Conservation (phyloP, 257 asterid species). For the Jacaranda copaia region DNA sequence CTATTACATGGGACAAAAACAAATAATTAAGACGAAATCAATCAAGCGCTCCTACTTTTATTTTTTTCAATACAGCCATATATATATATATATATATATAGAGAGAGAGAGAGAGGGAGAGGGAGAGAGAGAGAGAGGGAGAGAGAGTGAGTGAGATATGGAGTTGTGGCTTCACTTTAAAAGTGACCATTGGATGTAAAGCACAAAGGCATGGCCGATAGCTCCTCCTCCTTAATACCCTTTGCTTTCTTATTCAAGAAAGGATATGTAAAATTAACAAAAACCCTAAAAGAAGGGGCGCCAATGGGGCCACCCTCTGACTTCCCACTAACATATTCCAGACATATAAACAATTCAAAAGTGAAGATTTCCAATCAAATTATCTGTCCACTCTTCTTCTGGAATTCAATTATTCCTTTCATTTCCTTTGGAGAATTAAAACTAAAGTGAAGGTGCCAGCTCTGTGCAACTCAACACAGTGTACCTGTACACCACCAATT, state of each 20-base stretch:
- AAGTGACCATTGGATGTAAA: conserved; percentile 54
- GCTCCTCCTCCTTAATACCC: conserved; percentile 36
- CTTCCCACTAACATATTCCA: conserved; percentile 82
- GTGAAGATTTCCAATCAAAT: conserved; percentile 67
- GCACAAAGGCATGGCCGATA: conserved; percentile 48
- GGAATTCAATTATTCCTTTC: conserved; percentile 67
- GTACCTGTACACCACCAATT: too few species aligned
- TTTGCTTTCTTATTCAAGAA: conserved; percentile 32
- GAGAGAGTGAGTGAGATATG: too few species aligned
- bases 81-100: too few species aligned
- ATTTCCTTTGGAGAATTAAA: conserved; percentile 41
- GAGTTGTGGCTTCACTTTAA: not conserved
- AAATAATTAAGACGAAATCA: too few species aligned
- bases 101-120: too few species aligned
- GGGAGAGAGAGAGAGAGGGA: not conserved
- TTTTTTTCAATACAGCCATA: too few species aligned
- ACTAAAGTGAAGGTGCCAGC: conserved; percentile 55
- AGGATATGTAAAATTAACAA: conserved; percentile 3
- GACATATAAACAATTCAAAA: conserved; percentile 71
- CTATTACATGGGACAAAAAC: too few species aligned
- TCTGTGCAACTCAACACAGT: conserved; percentile 40
- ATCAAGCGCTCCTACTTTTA: too few species aligned
- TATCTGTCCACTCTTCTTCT: conserved; percentile 59
- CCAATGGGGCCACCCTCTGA: conserved; percentile 62
- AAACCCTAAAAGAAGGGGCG: conserved; percentile 44